Conservation (phyloP, 495 filamentous ascomycete species). For the Neurospora sp. region DNA sequence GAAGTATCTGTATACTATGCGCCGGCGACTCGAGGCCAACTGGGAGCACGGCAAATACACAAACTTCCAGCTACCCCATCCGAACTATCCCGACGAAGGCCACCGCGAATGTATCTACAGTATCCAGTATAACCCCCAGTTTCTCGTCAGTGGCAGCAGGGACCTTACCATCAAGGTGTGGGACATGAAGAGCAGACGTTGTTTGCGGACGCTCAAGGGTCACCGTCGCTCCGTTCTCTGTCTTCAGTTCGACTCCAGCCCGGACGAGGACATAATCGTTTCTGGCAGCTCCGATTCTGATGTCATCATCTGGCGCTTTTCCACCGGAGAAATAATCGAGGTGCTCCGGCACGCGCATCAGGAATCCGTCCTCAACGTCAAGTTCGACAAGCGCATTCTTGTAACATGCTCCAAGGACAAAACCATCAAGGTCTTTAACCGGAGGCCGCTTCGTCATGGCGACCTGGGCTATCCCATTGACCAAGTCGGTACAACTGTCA, state of each 20-base stretch:
- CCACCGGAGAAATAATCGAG: slow-evolving; percentile 71
- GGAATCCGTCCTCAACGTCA: slow-evolving; percentile 91
- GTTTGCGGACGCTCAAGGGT: slow-evolving; percentile 62
- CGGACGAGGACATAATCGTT: slow-evolving; percentile 82
- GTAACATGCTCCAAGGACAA: slow-evolving; percentile 98
- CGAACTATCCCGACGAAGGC: slow-evolving; percentile 67
- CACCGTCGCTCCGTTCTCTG: slow-evolving; percentile 86
- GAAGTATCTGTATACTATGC: slow-evolving; percentile 83
- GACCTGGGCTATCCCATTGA: slow-evolving; percentile 54
- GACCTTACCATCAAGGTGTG: slow-evolving; percentile 84
- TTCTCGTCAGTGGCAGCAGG: slow-evolving; percentile 86
- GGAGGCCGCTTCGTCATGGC: slow-evolving; percentile 54
- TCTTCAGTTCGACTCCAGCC: slow-evolving; percentile 90
- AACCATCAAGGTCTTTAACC: slow-evolving; percentile 90
- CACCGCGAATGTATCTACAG: slow-evolving; percentile 93
- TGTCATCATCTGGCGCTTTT: slow-evolving; percentile 89
- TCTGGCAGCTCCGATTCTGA: slow-evolving; percentile 86
- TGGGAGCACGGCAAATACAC: slow-evolving; percentile 74
- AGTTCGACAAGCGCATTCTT: slow-evolving; percentile 81
- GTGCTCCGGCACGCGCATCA: slow-evolving; percentile 64
- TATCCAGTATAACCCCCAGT: slow-evolving; percentile 75
- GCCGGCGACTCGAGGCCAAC: slow-evolving; percentile 76
- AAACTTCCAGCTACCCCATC: slow-evolving; percentile 86
- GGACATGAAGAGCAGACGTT: slow-evolving; percentile 72
- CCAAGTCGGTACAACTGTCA: slow-evolving; percentile 41